Percentiles rank a stretch among this genome's conserved stretches.
Conservation (phyloP, 2,329 filamentous ascomycete species). For the Podosphaera fusca region DNA sequence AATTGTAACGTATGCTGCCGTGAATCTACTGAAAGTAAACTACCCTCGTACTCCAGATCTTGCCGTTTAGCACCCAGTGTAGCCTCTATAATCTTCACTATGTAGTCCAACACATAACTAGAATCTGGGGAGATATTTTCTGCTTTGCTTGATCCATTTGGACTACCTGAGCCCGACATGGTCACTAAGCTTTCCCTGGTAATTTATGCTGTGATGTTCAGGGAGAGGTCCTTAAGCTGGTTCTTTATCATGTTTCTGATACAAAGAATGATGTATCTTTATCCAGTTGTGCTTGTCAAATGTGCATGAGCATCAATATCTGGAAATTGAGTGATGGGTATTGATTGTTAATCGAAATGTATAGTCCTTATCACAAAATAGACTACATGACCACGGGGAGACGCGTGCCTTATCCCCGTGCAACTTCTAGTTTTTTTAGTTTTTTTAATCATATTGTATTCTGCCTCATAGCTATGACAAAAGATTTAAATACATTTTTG, state of each 20-base stretch:
- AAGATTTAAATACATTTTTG: too few species aligned
- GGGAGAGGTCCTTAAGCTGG: conserved; percentile 4
- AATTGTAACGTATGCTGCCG: conserved; percentile 59
- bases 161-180: conserved; percentile 9
- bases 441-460: too few species aligned
- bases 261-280: background rate
- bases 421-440: too few species aligned
- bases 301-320: too few species aligned
- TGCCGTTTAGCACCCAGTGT: conserved; percentile 51
- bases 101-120: conserved; percentile 45
- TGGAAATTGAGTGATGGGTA: too few species aligned
- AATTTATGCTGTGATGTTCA: conserved; percentile 6
- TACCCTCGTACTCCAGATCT: conserved; percentile 62
- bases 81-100: conserved; percentile 45
- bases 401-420: too few species aligned
- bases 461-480: too few species aligned
- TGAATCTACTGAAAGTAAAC: conserved; percentile 42
- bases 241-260: conserved; percentile 3
- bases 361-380: too few species aligned
- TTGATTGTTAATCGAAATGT: too few species aligned
- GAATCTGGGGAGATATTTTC: conserved; percentile 36
- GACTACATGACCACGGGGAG: too few species aligned
- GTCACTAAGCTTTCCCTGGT: conserved; percentile 16
- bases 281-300: too few species aligned
- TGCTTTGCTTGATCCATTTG: conserved; percentile 12